Evolutionary conservation across 2,329 filamentous ascomycete genomes (phyloP).

Genomic region (Nothophaeocryptopus gaeumannii): DNA sequence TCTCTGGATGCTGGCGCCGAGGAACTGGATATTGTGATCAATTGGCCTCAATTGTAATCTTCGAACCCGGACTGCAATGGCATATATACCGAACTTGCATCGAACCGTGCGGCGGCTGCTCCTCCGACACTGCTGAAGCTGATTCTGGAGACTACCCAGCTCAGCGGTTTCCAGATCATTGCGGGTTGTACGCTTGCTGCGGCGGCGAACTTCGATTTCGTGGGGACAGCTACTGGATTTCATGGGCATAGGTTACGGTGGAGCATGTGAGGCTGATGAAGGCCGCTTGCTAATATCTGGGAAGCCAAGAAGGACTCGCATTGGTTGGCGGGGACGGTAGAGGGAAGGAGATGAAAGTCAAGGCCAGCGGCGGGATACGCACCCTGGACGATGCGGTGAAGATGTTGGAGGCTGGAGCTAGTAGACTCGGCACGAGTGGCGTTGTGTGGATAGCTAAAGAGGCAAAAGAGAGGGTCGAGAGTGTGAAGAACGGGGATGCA

Average conservation of each 20-base stretch:
- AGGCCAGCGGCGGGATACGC: conserved; percentile 58
- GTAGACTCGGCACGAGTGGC: conserved; percentile 55
- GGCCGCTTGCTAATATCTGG: conserved; percentile 45
- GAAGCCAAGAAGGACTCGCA: neutral
- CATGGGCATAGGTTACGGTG: conserved; percentile 53
- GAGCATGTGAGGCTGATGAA: conserved; percentile 56
- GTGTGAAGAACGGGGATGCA: no score
- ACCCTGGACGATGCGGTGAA: conserved; percentile 49
- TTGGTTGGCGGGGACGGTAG: conserved; percentile 25
- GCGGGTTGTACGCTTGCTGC: conserved; percentile 53
- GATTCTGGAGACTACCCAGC: conserved; percentile 58
- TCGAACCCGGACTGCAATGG: no score
- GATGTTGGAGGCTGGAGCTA: conserved; percentile 58
- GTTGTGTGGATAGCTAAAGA: conserved; percentile 57
- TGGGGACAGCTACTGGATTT: conserved; percentile 62
- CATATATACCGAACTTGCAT: conserved; percentile 54
- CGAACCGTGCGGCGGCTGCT: conserved; percentile 49
- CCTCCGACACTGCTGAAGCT: conserved; percentile 50
- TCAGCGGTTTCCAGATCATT: conserved; percentile 50
- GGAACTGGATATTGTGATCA: conserved; percentile 61
- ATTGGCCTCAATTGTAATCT: conserved; percentile 50
- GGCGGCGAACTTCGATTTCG: conserved; percentile 55
- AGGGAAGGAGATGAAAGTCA: conserved; percentile 48
- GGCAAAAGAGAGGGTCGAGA: conserved; percentile 29
- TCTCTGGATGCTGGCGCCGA: conserved; percentile 51